These are phyloP conservation scores for Murraya paniculata DNA, from an alignment of 345 rosid genomes.

Conservation along the genomic window DNA sequence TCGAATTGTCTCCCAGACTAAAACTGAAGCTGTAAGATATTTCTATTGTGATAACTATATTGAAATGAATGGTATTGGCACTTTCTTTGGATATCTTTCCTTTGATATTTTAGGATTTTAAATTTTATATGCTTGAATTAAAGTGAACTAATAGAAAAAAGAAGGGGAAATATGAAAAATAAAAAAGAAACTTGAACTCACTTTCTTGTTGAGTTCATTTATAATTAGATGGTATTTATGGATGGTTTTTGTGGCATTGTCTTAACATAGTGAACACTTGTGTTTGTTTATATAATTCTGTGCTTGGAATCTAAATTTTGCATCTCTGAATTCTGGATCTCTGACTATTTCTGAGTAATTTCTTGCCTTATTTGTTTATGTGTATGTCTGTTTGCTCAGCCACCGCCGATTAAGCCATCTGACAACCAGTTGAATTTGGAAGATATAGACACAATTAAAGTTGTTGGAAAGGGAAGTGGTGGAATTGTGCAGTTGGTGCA, in stretches of 20 bases:
- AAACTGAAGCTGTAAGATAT: constrained; percentile 55
- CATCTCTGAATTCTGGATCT: background rate
- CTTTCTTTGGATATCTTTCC: background rate
- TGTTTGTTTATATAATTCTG: background rate
- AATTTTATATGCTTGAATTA: background rate
- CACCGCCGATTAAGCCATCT: constrained; percentile 61
- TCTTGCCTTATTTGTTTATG: background rate
- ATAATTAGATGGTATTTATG: background rate
- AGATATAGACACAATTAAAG: constrained; percentile 71
- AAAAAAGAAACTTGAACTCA: background rate
- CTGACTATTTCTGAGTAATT: background rate
- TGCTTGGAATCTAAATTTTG: background rate
- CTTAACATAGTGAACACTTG: too few species aligned
- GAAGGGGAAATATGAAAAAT: background rate
- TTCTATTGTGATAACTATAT: background rate
- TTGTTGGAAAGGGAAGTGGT: constrained; percentile 91
- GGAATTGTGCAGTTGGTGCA: constrained; percentile 94
- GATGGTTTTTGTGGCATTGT: background rate
- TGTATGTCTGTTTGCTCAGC: constrained; percentile 35
- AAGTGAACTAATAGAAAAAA: background rate
- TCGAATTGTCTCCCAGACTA: constrained; percentile 59
- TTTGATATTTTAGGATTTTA: background rate
- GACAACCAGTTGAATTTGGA: constrained; percentile 76
- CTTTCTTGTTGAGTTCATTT: background rate
- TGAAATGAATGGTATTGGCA: background rate